Evolutionary conservation across 2,329 filamentous ascomycete species (phyloP), one percentile per base, ranked within the genome.

Genomic region (Onygenales sp.): DNA sequence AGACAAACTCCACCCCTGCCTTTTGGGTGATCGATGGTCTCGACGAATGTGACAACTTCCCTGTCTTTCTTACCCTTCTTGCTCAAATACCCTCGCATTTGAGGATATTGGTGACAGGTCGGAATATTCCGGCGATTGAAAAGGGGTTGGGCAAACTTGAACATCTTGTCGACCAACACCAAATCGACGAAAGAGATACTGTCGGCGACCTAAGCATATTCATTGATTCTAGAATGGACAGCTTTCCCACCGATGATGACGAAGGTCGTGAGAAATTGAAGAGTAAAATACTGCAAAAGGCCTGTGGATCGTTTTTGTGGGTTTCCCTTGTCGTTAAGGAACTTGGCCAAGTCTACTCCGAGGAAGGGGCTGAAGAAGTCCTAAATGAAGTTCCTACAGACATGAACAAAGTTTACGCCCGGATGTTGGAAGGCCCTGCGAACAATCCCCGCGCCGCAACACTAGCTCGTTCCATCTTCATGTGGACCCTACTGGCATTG

Each of bases 221-320:
- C 48, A 4, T 65, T 31, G 38, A 51, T 17, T 51, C 48, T 7
- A 49, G 33, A 43, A 43, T 13, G 39, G 11, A 39, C 14, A 38
- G 21, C 33, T 27, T 47, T 41, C 48, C 17, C 17, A n/a, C n/a
- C 13, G 36, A 10, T 42, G 39, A 13, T 49, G 7, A 59, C 61
- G 43, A 65, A 2, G 54, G 60, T 42, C 60, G 60, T 11, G 33
- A 41, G 31, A 10, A 14, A 35, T 43, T 71, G 7, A 59, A 58
- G 2, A 55, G 61, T 32, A 64, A 57, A 52, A 67, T 73, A 8
- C 48, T 72, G 17, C 52, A 62, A n/a, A 72, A 69, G 49, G 67
- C 70, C 13, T 59, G 58, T 10, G 68, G 66, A 2, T 70, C 61
- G 17, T 72, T 73, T 54, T 56, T 72, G 14, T 73, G 69, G 69